Evolutionary conservation across 2,329 filamentous ascomycete species (phyloP).

Genomic region (Dryadomyces quercivorus): DNA sequence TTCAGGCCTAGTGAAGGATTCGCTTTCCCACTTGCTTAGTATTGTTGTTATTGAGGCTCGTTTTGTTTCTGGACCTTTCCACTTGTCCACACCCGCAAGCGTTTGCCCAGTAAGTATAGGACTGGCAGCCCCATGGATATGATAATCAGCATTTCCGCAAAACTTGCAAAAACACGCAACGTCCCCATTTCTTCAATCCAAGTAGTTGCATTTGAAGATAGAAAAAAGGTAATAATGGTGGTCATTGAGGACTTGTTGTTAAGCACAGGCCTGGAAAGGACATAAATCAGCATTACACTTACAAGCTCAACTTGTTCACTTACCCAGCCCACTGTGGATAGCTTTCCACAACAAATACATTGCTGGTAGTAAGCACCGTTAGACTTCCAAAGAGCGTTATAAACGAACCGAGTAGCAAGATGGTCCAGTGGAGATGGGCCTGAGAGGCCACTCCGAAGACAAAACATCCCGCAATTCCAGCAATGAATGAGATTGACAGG

Average conservation of each 20-base stretch:
- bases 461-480: conserved; percentile 18
- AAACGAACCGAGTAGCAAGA: conserved; percentile 18
- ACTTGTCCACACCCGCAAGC: conserved; percentile 16
- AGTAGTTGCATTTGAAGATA: conserved; percentile 18
- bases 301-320: neutral
- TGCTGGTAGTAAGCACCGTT: conserved; percentile 18
- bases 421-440: conserved; percentile 16
- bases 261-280: conserved; percentile 15
- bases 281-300: neutral
- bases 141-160: conserved; percentile 19
- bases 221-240: conserved; percentile 20
- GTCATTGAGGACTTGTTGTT: conserved; percentile 21
- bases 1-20: too few species aligned
- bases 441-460: conserved; percentile 20
- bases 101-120: conserved; percentile 17
- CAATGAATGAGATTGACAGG: conserved; percentile 17
- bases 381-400: conserved; percentile 18
- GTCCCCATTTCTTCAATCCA: conserved; percentile 19
- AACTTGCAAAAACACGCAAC: conserved; percentile 18
- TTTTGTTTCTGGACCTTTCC: conserved; percentile 12
- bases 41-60: neutral
- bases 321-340: conserved; percentile 20
- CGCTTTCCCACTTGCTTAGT: neutral
- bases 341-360: conserved; percentile 22
- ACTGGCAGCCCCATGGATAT: conserved; percentile 16